phyloP scores from a whole-genome alignment of 768 basidiomycete species.

The Mycena leptocephala region DNA sequence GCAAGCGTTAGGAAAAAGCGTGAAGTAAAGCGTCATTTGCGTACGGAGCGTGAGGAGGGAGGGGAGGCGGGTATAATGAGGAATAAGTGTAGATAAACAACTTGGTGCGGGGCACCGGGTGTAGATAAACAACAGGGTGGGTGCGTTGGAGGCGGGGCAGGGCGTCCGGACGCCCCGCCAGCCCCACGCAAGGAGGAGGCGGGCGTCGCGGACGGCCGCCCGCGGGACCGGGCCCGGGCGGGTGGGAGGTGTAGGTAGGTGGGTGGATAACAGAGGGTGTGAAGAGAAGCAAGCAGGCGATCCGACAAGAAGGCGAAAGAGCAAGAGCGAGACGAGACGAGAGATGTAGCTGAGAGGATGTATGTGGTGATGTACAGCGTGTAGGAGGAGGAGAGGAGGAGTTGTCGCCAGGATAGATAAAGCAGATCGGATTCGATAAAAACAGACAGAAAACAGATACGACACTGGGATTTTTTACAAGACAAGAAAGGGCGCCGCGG shows the following conservation, averaged over 20 bases:
- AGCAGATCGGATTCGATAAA: too few species aligned
- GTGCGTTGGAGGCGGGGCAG: neutral
- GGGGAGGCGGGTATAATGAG: slow-evolving; percentile 16
- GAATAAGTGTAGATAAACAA: slow-evolving; percentile 15
- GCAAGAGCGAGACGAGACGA: neutral
- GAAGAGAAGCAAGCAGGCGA: too few species aligned
- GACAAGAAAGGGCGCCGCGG: too few species aligned
- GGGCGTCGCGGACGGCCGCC: slow-evolving; percentile 19
- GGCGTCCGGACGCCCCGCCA: neutral
- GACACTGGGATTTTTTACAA: too few species aligned
- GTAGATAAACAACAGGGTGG: too few species aligned
- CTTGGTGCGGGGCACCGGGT: too few species aligned
- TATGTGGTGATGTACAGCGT: slow-evolving; percentile 32
- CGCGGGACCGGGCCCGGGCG: neutral
- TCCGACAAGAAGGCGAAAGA: too few species aligned
- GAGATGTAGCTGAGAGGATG: neutral
- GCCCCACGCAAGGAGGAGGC: neutral
- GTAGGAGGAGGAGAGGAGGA: slow-evolving; percentile 4
- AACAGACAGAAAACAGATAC: too few species aligned
- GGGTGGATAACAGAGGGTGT: neutral
- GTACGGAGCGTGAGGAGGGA: neutral
- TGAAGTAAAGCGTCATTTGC: slow-evolving; percentile 13
- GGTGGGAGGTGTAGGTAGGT: neutral
- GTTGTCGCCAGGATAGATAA: slow-evolving; percentile 25
- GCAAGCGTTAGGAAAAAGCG: neutral